Percentiles rank a stretch among this genome's conserved stretches.
These are phyloP conservation scores for Fusarium algeriense DNA, from an alignment of 2,329 filamentous ascomycete species.

Conservation along the genomic window DNA sequence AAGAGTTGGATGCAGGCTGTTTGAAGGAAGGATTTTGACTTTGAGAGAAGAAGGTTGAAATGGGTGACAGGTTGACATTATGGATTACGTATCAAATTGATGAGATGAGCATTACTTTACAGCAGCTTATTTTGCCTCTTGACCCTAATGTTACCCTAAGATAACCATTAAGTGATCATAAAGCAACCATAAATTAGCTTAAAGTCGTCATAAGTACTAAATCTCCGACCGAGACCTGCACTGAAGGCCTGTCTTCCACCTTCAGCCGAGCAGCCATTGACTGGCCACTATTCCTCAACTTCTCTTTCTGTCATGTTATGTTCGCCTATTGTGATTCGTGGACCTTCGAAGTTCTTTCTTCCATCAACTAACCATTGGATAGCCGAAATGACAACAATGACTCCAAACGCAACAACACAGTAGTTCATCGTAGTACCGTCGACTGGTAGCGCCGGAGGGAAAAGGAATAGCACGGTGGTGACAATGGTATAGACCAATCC, in stretches of 20 bases:
- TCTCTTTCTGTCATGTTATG: background rate
- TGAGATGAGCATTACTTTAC: too few species aligned
- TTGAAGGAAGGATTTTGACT: too few species aligned
- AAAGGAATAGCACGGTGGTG: constrained; percentile 78
- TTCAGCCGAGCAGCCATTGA: too few species aligned
- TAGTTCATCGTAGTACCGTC: constrained; percentile 76
- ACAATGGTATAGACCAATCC: constrained; percentile 74
- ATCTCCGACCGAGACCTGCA: too few species aligned
- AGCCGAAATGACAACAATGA: constrained; percentile 58
- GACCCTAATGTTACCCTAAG: too few species aligned
- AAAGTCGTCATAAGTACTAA: too few species aligned
- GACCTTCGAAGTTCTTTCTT: constrained; percentile 55
- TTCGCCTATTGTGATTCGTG: constrained; percentile 15
- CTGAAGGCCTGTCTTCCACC: too few species aligned
- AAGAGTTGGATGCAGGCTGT: background rate
- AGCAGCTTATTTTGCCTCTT: too few species aligned
- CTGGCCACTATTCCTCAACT: background rate
- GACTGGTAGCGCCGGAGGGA: constrained; percentile 74
- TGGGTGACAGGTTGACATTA: too few species aligned
- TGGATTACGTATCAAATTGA: background rate
- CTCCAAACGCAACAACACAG: constrained; percentile 60
- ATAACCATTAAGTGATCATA: too few species aligned
- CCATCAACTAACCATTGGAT: constrained; percentile 61
- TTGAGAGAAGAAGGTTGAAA: too few species aligned
- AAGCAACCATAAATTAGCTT: too few species aligned